Percentiles rank a stretch among this genome's conserved stretches.
These are phyloP conservation scores for Phytophthora sojae DNA, from an alignment of 352 stramenopile genomes.

Conservation along the genomic window DNA sequence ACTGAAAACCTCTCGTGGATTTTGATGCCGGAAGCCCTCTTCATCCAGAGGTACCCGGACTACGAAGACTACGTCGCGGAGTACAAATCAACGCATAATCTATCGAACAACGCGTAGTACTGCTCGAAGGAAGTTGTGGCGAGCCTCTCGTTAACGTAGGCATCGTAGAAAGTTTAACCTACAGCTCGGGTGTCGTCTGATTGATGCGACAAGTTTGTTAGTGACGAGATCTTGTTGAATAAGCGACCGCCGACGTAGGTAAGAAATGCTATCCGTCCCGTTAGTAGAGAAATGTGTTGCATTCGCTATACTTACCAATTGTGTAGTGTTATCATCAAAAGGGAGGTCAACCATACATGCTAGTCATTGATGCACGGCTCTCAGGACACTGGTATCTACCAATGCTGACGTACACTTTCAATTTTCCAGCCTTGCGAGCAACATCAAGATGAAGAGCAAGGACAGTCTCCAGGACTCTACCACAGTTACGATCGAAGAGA, in stretches of 20 bases:
- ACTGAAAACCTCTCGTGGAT: conserved; percentile 39
- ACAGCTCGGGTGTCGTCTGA: not conserved
- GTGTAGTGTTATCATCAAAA: not conserved
- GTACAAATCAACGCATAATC: conserved; percentile 12
- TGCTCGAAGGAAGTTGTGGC: not conserved
- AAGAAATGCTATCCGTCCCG: conserved; percentile 29
- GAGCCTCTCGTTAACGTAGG: no score
- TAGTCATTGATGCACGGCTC: conserved; percentile 10
- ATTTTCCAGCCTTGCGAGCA: not conserved
- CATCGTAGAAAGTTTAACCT: not conserved
- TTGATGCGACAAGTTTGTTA: conserved; percentile 5
- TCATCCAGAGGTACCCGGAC: conserved; percentile 35
- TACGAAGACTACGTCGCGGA: conserved; percentile 27
- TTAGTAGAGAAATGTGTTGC: not conserved
- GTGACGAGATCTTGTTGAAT: not conserved
- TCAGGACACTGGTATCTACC: not conserved
- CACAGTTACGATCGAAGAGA: conserved; percentile 34
- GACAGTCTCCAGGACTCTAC: conserved; percentile 3
- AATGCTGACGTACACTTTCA: conserved; percentile 2
- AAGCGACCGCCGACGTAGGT: conserved; percentile 13
- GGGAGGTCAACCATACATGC: conserved; percentile 22
- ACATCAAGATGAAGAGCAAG: conserved; percentile 1
- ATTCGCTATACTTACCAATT: not conserved
- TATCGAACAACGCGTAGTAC: not conserved
- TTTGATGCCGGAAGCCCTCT: conserved; percentile 21